Evolutionary conservation across 1,284 basidiomycete species (phyloP).

Genomic region (Puccinia coronata): DNA sequence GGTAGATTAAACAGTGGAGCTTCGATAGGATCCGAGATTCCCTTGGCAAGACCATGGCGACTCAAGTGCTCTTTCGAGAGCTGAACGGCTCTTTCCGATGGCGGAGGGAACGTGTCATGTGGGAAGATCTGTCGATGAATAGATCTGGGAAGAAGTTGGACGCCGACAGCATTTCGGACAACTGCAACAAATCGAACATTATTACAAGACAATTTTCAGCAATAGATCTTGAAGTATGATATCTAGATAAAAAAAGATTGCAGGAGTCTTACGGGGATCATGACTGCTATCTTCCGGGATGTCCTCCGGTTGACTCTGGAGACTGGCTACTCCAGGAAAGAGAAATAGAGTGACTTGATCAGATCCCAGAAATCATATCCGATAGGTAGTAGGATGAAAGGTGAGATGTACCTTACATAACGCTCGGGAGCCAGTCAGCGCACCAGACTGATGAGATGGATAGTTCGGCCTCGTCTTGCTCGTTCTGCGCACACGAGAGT

Average conservation of each 20-base stretch:
- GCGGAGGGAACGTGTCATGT: slow-evolving; percentile 67
- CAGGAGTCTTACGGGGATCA: slow-evolving; percentile 6
- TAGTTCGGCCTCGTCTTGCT: neutral
- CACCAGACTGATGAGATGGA: neutral
- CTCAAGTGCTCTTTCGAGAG: slow-evolving; percentile 78
- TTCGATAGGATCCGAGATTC: slow-evolving; percentile 75
- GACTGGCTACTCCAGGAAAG: neutral
- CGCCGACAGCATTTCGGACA: slow-evolving; percentile 78
- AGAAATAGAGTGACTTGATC: neutral
- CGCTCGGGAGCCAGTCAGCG: neutral
- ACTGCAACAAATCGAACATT: slow-evolving; percentile 26
- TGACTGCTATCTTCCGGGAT: neutral
- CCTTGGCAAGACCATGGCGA: slow-evolving; percentile 75
- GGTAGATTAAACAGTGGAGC: slow-evolving; percentile 81
- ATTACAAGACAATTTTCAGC: neutral
- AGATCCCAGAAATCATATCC: neutral
- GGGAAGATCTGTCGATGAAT: slow-evolving; percentile 84
- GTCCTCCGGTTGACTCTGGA: neutral
- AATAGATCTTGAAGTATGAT: neutral
- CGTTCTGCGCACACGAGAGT: neutral
- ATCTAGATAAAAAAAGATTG: neutral
- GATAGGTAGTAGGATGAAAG: neutral
- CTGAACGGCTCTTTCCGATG: slow-evolving; percentile 68
- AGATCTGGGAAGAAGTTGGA: slow-evolving; percentile 80
- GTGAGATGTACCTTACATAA: neutral